These are phyloP conservation scores for Glycine latifolia DNA, from an alignment of 306 rosid species.

Conservation along the genomic window DNA sequence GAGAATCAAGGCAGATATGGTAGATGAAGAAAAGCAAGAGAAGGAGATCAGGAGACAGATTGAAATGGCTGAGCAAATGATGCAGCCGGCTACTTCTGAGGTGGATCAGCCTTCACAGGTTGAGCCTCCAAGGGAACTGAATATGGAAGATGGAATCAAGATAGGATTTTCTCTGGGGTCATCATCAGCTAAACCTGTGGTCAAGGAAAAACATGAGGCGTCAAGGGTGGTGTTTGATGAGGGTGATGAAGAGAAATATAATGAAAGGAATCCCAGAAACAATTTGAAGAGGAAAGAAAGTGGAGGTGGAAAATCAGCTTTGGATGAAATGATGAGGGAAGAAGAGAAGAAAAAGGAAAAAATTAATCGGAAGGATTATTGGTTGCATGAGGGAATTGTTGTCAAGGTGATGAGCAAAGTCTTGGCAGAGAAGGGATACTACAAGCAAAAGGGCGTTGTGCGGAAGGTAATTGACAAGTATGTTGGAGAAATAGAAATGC, in stretches of 20 bases:
- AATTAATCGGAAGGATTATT: slow-evolving; percentile 85
- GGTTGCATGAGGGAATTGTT: slow-evolving; percentile 78
- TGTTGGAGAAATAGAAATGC: slow-evolving; percentile 89
- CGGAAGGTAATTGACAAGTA: slow-evolving; percentile 81
- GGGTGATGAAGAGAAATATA: slow-evolving; percentile 58
- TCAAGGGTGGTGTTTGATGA: slow-evolving; percentile 67
- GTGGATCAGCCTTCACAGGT: slow-evolving; percentile 50
- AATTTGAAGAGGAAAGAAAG: slow-evolving; percentile 54
- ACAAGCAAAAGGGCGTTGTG: slow-evolving; percentile 87
- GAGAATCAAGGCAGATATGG: slow-evolving; percentile 74
- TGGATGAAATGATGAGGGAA: slow-evolving; percentile 84
- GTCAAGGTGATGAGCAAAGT: slow-evolving; percentile 93
- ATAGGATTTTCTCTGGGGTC: slow-evolving; percentile 78
- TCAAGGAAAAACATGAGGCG: slow-evolving; percentile 60
- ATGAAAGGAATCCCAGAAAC: slow-evolving; percentile 46
- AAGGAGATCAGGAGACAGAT: slow-evolving; percentile 84
- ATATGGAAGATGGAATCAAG: slow-evolving; percentile 70
- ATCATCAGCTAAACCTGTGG: slow-evolving; percentile 49
- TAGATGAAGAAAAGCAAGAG: slow-evolving; percentile 89
- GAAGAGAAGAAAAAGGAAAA: slow-evolving; percentile 90
- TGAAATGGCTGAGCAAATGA: slow-evolving; percentile 70
- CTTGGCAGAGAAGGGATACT: slow-evolving; percentile 86
- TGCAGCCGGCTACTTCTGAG: slow-evolving; percentile 50
- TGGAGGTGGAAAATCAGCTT: slow-evolving; percentile 57
- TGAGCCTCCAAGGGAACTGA: slow-evolving; percentile 59